Evolutionary conservation across 495 filamentous ascomycete species (phyloP).

Genomic region (Trichoderma virens): DNA sequence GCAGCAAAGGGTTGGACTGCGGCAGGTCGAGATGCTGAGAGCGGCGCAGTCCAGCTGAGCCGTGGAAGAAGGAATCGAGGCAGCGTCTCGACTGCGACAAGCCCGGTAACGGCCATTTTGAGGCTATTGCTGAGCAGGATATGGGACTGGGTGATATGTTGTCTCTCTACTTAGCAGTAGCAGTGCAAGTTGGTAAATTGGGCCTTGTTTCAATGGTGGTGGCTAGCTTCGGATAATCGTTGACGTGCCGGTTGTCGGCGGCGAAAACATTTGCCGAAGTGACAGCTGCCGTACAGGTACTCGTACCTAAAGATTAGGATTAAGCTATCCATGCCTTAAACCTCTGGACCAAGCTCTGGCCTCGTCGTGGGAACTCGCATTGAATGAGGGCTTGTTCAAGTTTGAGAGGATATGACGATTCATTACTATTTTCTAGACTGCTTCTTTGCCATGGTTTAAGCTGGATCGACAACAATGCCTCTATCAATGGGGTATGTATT

Average conservation of each 20-base stretch:
- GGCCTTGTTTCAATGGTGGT: neutral
- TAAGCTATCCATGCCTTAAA: too few species aligned
- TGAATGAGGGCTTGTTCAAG: too few species aligned
- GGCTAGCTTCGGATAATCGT: slow-evolving; percentile 5
- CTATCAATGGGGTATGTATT: too few species aligned
- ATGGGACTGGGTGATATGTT: neutral
- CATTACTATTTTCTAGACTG: too few species aligned
- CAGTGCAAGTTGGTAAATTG: neutral
- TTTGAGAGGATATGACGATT: too few species aligned
- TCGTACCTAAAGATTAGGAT: too few species aligned
- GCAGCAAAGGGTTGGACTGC: neutral
- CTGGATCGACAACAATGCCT: too few species aligned
- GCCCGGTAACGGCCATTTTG: slow-evolving; percentile 25
- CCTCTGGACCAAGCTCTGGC: too few species aligned
- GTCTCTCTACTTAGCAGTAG: neutral
- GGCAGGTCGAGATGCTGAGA: neutral
- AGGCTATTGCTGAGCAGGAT: neutral
- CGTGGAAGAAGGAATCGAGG: slow-evolving; percentile 48
- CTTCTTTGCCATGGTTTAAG: too few species aligned
- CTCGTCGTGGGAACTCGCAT: too few species aligned
- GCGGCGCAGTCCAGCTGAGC: slow-evolving; percentile 40
- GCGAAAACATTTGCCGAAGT: neutral
- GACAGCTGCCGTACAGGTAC: too few species aligned
- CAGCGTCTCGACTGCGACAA: slow-evolving; percentile 24
- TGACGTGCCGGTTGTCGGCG: neutral